A percentile compares a stretch with the other conserved stretches of the same genome.
Evolutionary conservation across 1,139 yeast species (phyloP).

Genomic region (Debaryomyces fabryi): DNA sequence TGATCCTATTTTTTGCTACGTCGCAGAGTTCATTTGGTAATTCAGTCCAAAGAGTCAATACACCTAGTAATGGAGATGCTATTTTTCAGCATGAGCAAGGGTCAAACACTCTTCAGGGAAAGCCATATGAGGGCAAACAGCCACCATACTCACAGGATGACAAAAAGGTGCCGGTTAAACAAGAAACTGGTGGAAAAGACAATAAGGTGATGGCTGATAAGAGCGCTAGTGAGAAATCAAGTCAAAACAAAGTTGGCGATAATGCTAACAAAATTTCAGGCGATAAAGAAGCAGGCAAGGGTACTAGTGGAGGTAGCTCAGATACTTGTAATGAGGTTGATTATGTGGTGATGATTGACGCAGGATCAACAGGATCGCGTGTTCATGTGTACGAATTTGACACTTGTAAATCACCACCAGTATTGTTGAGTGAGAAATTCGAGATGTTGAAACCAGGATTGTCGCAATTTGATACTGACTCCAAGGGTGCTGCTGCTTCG

Average conservation of each 20-base stretch:
- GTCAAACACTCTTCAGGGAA: constrained; percentile 37
- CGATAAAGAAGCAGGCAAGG: constrained; percentile 8
- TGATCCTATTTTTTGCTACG: constrained; percentile 41
- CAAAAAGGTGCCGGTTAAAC: constrained; percentile 9
- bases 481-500: constrained; percentile 83
- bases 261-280: constrained; percentile 3
- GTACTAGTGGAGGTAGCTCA: constrained; percentile 5
- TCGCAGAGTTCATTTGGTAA: constrained; percentile 32
- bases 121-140: constrained; percentile 35
- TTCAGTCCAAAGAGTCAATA: constrained; percentile 31
- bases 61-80: constrained; percentile 27
- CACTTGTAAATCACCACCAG: constrained; percentile 81
- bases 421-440: constrained; percentile 74
- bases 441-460: constrained; percentile 92
- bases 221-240: constrained; percentile 11
- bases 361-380: constrained; percentile 96
- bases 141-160: constrained; percentile 35
- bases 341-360: constrained; percentile 88
- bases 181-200: constrained; percentile 8
- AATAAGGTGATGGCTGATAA: constrained; percentile 29
- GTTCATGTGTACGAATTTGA: constrained; percentile 92
- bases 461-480: constrained; percentile 79
- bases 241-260: constrained; percentile 11
- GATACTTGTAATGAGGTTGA: constrained; percentile 33
- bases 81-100: constrained; percentile 23